Conservation (phyloP, 257 asterid genomes). For the Thymus quinquecostatus region DNA sequence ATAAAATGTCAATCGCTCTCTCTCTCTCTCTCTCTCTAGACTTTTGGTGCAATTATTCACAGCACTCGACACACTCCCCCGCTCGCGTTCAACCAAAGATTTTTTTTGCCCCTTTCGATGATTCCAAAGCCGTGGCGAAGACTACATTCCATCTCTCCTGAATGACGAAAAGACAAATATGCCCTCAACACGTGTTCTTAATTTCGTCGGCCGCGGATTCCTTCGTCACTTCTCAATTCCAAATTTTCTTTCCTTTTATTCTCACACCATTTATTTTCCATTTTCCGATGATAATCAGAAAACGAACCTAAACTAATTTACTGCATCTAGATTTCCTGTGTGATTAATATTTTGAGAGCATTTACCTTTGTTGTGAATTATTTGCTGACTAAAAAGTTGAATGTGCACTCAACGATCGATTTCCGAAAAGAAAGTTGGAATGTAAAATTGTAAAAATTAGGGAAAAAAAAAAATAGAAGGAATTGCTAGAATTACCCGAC, state of each 20-base stretch:
- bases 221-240: constrained; percentile 22
- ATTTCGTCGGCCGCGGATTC: constrained; percentile 35
- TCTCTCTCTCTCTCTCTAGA: constrained; percentile 7
- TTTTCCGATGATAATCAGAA: not conserved
- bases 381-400: not conserved
- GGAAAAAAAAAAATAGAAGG: not conserved
- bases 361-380: not conserved
- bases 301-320: not conserved
- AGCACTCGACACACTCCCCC: constrained; percentile 20
- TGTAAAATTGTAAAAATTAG: not conserved
- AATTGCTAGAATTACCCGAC: constrained; percentile 59
- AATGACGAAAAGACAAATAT: constrained; percentile 23
- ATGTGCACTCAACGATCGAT: constrained; percentile 5
- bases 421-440: not conserved
- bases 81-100: constrained; percentile 25
- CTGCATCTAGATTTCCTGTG: constrained; percentile 6
- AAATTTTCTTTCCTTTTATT: constrained; percentile 27
- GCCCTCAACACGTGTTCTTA: constrained; percentile 31
- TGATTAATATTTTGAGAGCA: not conserved
- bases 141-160: constrained; percentile 4
- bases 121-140: constrained; percentile 21
- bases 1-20: constrained; percentile 8
- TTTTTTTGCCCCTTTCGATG: not conserved
- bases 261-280: not conserved
- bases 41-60: constrained; percentile 37